Evolutionary conservation across 805 yeast genomes (phyloP).

Genomic region (Cyberlindnera sargentensis): DNA sequence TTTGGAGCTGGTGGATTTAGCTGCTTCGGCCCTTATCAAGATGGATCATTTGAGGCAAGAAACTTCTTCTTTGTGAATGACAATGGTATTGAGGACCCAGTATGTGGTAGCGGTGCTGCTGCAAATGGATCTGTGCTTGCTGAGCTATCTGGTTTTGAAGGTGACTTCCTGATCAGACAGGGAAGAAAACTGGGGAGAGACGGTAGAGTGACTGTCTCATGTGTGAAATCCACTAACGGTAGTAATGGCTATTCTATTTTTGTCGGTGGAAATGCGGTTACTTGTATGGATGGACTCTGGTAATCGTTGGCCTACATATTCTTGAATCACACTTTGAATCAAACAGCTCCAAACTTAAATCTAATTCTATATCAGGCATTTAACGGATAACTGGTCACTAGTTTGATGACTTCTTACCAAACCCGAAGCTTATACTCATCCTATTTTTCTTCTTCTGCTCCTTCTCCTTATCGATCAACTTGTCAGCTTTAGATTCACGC

Average conservation of each 20-base stretch:
- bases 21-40: constrained; percentile 29
- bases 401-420: constrained; percentile 1
- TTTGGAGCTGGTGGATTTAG: constrained; percentile 28
- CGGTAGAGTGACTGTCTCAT: constrained; percentile 27
- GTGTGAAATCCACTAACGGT: constrained; percentile 13
- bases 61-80: constrained; percentile 29
- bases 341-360: no score
- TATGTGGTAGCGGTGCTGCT: constrained; percentile 45
- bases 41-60: constrained; percentile 30
- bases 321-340: no score
- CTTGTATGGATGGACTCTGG: constrained; percentile 30
- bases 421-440: constrained; percentile 20
- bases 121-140: constrained; percentile 26
- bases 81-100: constrained; percentile 43
- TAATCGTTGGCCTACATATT: background rate
- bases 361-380: no score
- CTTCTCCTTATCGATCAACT: constrained; percentile 1
- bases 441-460: constrained; percentile 15
- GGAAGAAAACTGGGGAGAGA: constrained; percentile 34
- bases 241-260: constrained; percentile 10
- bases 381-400: background rate
- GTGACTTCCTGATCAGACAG: constrained; percentile 26
- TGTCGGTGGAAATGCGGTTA: constrained; percentile 36
- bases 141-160: constrained; percentile 15
- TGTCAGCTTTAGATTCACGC: constrained; percentile 8